phyloP scores from a whole-genome alignment of 768 basidiomycete genomes.

The Boletus pseudo-olivaceus region DNA sequence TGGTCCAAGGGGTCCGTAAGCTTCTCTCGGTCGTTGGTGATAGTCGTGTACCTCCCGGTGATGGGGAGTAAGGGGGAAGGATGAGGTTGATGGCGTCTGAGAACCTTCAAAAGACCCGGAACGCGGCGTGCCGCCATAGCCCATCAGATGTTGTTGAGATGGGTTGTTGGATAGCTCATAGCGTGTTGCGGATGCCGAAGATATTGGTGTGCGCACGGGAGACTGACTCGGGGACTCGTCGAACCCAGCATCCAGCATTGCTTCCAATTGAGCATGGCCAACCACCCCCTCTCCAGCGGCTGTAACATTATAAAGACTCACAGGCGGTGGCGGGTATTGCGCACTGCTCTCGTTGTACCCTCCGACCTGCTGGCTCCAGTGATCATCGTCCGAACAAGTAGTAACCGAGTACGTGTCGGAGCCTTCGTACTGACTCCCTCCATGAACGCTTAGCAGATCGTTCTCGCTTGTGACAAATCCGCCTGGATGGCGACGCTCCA shows the following conservation, averaged over 20 bases:
- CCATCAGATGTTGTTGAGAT: constrained; percentile 32
- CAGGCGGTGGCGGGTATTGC: constrained; percentile 81
- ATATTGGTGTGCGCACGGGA: constrained; percentile 34
- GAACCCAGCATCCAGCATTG: constrained; percentile 90
- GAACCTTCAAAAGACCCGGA: constrained; percentile 37
- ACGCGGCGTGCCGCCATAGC: constrained; percentile 54
- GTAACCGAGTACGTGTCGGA: constrained; percentile 79
- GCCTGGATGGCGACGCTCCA: constrained; percentile 72
- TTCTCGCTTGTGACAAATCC: constrained; percentile 63
- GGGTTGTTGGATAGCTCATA: constrained; percentile 64
- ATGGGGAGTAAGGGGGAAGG: constrained; percentile 29
- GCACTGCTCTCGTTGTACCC: constrained; percentile 85
- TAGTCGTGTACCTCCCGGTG: constrained; percentile 33
- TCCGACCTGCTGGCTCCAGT: constrained; percentile 94
- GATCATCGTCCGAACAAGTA: constrained; percentile 87
- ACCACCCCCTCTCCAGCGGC: constrained; percentile 36
- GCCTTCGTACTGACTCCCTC: constrained; percentile 67
- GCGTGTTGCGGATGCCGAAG: constrained; percentile 42
- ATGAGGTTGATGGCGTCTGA: constrained; percentile 31
- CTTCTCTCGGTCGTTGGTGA: constrained; percentile 33
- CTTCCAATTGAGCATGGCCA: constrained; percentile 76
- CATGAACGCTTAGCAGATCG: constrained; percentile 56
- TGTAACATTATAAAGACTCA: constrained; percentile 54
- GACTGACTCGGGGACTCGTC: constrained; percentile 58
- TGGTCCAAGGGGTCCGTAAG: constrained; percentile 55